Evolutionary conservation across 495 filamentous ascomycete genomes (phyloP), one percentile per base, ranked within the genome.

Genomic region (Hamigera avellanea): DNA sequence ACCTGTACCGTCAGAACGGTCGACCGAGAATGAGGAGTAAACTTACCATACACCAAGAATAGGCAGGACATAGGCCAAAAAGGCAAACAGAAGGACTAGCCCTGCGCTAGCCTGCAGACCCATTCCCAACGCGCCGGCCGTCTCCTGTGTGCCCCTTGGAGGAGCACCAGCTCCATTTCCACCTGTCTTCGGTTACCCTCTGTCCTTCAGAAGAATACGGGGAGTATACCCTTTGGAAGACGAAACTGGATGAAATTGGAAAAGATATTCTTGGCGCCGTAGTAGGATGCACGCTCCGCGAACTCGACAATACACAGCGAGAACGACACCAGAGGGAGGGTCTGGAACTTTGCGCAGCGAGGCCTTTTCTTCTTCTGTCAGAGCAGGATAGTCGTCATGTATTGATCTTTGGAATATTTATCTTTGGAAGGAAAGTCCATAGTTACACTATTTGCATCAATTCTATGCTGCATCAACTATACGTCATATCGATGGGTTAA

Each of bases 131-230:
- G 75, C 76, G 33, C 75, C 75, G 3, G 76, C 70, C 0, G 71
- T 73, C 32, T 69, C 55, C 41, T 77, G 54, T 0, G 62, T 63
- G 6, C 67, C 72, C 12, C 56, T 49, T 2, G 73, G 64, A 23
- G 75, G 74, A 0, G 76, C 74, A 42, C 78, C 78, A 15, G 59
- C 70, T 25, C 76, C 76, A 48, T 79, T 78, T 19, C 77, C 77
- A 40, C 64, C 72, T 56, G 21, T 17, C 13, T 26, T 0, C 26
- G 30, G 10, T 19, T 12, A 14, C 4, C 3, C 6, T 6, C 26
- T 1, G 27, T 2, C 7, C 5, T n/a, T 0, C 15, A 6, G 17
- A 28, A 23, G 10, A 1, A 19, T 30, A n/a, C 14, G 27, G n/a
- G 9, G 7, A 2, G 23, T 31, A 16, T 48, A 59, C 58, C 53